Base-by-base conservation (phyloP, 2,329 filamentous ascomycete genomes). In the Clarireedia paspali region DNA sequence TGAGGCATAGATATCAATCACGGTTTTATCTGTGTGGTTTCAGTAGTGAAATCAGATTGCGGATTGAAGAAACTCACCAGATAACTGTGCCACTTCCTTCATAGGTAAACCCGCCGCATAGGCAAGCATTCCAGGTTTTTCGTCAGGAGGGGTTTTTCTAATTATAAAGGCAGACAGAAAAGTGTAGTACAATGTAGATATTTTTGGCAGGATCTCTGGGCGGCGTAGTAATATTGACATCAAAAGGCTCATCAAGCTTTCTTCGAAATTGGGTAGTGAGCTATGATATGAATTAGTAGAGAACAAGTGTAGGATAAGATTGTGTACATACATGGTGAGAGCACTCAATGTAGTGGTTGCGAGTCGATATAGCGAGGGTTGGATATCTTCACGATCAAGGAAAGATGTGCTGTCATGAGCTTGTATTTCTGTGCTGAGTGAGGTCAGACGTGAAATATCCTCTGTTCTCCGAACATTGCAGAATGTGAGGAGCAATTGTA, bases 401-500 rank as follows among this genome's bases (percentile, higher is more conserved):
- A 78, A 72, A 17, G 66, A 62, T 10, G 64, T 53, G 47, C 74
- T 70, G 24, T 70, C 65, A n/a, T 67, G 67, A 10, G 34, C n/a
- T 38, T 58, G 54, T 58, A 68, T 62, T 23, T 47, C 59, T 15
- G 59, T 57, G 38, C 64, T 65, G 56, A 84, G 75, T 26, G 64
- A 57, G 46, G 71, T 68, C 38, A 84, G 68, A 53, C 81, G 73
- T 36, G 66, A 67, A 42, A 77, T 66, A 66, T 85, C 82, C 50
- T 78, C 74, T 47, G 66, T 40, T 51, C 68, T 65, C 17, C 67
- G 67, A 7, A 71, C 64, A 34, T 75, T 74, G 68, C 80, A 82
- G 60, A 80, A 74, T 12, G 74, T 71, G 23, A 80, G 67, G 26
- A 83, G 67, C 7, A 83, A 70, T 34, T 72, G 74, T 34, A 79